phyloP scores from a whole-genome alignment of 2,329 filamentous ascomycete genomes.

The Hypoxylon sp. region DNA sequence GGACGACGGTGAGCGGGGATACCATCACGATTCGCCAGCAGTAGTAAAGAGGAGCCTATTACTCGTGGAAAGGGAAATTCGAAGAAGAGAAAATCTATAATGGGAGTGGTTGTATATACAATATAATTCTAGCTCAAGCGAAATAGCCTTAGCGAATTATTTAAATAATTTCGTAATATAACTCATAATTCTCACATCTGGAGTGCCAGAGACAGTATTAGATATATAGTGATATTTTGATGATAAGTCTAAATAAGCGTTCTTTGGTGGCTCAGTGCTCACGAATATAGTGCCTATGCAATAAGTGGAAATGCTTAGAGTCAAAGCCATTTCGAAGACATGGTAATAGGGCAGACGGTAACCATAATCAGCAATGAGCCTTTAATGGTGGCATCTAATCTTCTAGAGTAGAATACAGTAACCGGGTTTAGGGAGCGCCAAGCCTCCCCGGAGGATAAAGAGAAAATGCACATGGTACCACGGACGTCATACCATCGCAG shows the following conservation, averaged over 20 bases:
- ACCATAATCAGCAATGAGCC: neutral
- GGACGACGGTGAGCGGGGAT: constrained; percentile 21
- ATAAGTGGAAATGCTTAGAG: neutral
- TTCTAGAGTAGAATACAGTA: neutral
- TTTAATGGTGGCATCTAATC: neutral
- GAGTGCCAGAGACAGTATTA: no score
- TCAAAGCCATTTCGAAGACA: neutral
- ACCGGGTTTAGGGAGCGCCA: constrained; percentile 15
- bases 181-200: no score
- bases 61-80: neutral
- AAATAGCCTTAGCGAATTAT: neutral
- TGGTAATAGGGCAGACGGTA: no score
- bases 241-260: no score
- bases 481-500: constrained; percentile 12
- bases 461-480: neutral
- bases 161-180: no score
- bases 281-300: no score
- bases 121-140: neutral
- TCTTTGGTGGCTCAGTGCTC: no score
- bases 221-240: no score
- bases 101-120: neutral
- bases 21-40: constrained; percentile 21
- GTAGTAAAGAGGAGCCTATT: neutral
- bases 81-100: neutral
- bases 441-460: neutral